Evolutionary conservation across 352 stramenopile genomes (phyloP).

Genomic region (Pythium apleroticum): DNA sequence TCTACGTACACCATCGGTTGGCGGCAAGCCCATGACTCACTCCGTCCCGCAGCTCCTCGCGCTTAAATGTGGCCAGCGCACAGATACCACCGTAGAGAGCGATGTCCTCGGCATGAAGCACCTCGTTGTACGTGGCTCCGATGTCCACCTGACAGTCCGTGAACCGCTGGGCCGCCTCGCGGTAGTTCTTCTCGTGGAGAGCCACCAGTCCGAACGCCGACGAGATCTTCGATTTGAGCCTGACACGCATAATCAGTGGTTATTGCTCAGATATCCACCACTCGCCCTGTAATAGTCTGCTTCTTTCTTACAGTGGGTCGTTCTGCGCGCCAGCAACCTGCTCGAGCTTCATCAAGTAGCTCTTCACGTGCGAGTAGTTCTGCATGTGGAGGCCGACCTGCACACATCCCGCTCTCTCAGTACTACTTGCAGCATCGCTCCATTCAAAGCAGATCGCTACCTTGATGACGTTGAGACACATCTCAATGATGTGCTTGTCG

Average conservation of each 20-base stretch:
- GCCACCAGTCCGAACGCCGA: slow-evolving; percentile 77
- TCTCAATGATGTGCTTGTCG: slow-evolving; percentile 89
- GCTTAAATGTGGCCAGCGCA: slow-evolving; percentile 81
- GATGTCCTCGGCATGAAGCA: slow-evolving; percentile 84
- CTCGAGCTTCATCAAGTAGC: slow-evolving; percentile 87
- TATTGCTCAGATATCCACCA: not conserved
- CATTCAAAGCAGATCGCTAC: slow-evolving; percentile 25
- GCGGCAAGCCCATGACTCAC: slow-evolving; percentile 19
- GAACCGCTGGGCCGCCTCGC: slow-evolving; percentile 75
- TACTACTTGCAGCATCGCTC: not conserved
- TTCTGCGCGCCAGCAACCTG: slow-evolving; percentile 68
- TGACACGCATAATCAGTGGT: slow-evolving; percentile 22
- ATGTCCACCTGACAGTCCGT: slow-evolving; percentile 82
- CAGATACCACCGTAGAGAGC: slow-evolving; percentile 86
- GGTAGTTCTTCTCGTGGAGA: slow-evolving; percentile 81
- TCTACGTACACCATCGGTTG: not conserved
- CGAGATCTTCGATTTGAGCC: slow-evolving; percentile 81
- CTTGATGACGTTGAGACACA: slow-evolving; percentile 90
- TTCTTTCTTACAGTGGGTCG: slow-evolving; percentile 79
- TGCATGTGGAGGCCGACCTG: slow-evolving; percentile 81
- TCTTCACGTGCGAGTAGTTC: slow-evolving; percentile 84
- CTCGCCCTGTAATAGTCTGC: too few species aligned
- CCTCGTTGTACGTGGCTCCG: slow-evolving; percentile 76
- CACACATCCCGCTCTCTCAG: not conserved
- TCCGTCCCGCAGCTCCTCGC: slow-evolving; percentile 77